phyloP scores from a whole-genome alignment of 2,329 filamentous ascomycete species.

The Colletotrichum abscissum region DNA sequence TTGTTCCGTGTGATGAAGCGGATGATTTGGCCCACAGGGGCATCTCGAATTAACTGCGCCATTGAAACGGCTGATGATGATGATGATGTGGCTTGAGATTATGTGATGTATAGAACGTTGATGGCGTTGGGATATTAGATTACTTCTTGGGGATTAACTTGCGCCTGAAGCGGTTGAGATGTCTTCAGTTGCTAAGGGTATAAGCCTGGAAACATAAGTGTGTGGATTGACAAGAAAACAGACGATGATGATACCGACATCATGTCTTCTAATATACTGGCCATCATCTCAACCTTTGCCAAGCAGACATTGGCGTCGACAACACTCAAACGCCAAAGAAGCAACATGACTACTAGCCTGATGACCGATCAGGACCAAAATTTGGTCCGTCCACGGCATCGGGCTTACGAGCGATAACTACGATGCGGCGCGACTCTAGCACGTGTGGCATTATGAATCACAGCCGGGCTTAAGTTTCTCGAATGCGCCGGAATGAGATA shows the following conservation, averaged over 20 bases:
- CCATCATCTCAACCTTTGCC: background rate
- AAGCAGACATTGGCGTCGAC: background rate
- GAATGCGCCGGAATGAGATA: constrained; percentile 17
- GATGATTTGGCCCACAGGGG: constrained; percentile 69
- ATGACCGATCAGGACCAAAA: constrained; percentile 25
- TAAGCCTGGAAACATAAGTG: background rate
- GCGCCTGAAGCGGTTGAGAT: background rate
- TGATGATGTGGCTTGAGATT: background rate
- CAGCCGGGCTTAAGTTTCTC: background rate
- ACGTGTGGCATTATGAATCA: constrained; percentile 27
- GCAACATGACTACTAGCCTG: background rate
- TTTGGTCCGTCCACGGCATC: constrained; percentile 13
- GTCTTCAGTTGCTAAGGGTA: background rate
- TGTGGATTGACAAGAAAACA: background rate
- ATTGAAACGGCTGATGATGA: background rate
- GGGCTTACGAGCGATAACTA: constrained; percentile 10
- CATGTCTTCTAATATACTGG: background rate
- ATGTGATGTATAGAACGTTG: too few species aligned
- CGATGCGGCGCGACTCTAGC: background rate
- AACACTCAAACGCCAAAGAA: background rate
- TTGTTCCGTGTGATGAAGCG: constrained; percentile 64
- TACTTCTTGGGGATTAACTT: background rate
- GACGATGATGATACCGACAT: background rate
- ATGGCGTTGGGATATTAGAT: background rate
- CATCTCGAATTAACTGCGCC: constrained; percentile 58